These are phyloP conservation scores for Venustampulla echinocandica DNA, from an alignment of 495 filamentous ascomycete species.

Conservation along the genomic window DNA sequence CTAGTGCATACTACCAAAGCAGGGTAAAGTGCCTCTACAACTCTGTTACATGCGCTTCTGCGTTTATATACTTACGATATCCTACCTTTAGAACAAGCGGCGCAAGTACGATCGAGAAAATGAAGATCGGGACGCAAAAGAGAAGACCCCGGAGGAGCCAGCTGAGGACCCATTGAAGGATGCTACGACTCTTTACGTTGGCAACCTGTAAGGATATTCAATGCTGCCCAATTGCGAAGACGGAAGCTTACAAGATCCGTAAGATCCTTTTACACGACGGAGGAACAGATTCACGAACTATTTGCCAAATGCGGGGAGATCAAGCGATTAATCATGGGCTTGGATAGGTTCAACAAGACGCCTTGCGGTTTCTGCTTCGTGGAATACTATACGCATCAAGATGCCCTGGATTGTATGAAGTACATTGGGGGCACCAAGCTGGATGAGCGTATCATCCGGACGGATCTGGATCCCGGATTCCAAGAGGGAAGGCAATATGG, in stretches of 20 bases:
- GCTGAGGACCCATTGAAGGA: slow-evolving; percentile 67
- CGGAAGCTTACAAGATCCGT: slow-evolving; percentile 25
- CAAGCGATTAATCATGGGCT: slow-evolving; percentile 95
- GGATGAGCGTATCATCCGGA: slow-evolving; percentile 91
- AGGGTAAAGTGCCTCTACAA: slow-evolving; percentile 46
- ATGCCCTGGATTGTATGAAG: slow-evolving; percentile 95
- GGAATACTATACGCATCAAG: slow-evolving; percentile 95
- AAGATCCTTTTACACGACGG: slow-evolving; percentile 99
- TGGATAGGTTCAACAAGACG: slow-evolving; percentile 93
- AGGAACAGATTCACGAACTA: slow-evolving; percentile 97
- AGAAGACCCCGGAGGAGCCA: slow-evolving; percentile 42
- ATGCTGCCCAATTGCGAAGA: background rate
- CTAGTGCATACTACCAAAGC: slow-evolving; percentile 77
- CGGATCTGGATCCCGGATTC: slow-evolving; percentile 95
- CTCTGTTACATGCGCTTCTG: background rate
- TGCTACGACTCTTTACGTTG: slow-evolving; percentile 93
- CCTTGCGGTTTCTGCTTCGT: slow-evolving; percentile 99
- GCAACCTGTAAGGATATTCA: slow-evolving; percentile 67
- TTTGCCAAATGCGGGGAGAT: slow-evolving; percentile 97
- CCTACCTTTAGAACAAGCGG: slow-evolving; percentile 42
- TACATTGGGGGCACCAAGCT: slow-evolving; percentile 98
- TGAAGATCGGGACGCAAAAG: slow-evolving; percentile 43
- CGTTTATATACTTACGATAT: slow-evolving; percentile 28
- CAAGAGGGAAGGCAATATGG: slow-evolving; percentile 94
- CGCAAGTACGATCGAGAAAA: slow-evolving; percentile 53